Conservation (phyloP, 2,329 filamentous ascomycete species). For the Fusarium chaquense region DNA sequence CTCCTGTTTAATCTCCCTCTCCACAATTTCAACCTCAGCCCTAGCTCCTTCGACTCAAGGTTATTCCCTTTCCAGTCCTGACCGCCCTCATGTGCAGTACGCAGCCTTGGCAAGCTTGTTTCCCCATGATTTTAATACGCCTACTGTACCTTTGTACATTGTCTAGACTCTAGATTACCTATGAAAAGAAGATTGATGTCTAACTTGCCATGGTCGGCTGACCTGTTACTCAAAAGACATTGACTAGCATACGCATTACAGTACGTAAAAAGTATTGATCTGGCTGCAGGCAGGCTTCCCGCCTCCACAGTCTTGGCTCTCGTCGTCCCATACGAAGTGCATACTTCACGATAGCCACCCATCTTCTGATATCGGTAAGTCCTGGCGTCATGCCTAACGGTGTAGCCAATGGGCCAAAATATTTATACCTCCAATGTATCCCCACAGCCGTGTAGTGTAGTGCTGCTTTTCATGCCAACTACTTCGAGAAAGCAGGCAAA, state of each 20-base stretch:
- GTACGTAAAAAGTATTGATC: slow-evolving; percentile 32
- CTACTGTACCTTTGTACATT: neutral
- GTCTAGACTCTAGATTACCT: neutral
- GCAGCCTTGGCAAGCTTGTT: slow-evolving; percentile 28
- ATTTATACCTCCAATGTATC: slow-evolving; percentile 1
- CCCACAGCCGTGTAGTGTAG: slow-evolving; percentile 7
- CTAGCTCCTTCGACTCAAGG: slow-evolving; percentile 23
- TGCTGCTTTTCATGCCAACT: slow-evolving; percentile 18
- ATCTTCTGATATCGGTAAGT: neutral
- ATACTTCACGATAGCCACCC: slow-evolving; percentile 20
- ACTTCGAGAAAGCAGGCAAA: slow-evolving; percentile 4
- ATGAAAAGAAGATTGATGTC: neutral
- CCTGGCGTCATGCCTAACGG: neutral
- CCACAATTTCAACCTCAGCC: slow-evolving; percentile 38
- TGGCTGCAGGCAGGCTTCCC: slow-evolving; percentile 2
- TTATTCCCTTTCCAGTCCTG: slow-evolving; percentile 23
- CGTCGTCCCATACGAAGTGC: slow-evolving; percentile 27
- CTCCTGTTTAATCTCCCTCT: slow-evolving; percentile 22
- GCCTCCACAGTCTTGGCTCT: slow-evolving; percentile 16
- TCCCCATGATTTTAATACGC: slow-evolving; percentile 14
- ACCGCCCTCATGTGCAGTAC: slow-evolving; percentile 16
- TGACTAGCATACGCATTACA: slow-evolving; percentile 3
- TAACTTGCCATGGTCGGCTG: slow-evolving; percentile 19
- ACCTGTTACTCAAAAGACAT: slow-evolving; percentile 1
- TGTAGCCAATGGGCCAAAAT: slow-evolving; percentile 27